phyloP scores from a whole-genome alignment of 2,329 filamentous ascomycete genomes.

The Neurospora sp. region DNA sequence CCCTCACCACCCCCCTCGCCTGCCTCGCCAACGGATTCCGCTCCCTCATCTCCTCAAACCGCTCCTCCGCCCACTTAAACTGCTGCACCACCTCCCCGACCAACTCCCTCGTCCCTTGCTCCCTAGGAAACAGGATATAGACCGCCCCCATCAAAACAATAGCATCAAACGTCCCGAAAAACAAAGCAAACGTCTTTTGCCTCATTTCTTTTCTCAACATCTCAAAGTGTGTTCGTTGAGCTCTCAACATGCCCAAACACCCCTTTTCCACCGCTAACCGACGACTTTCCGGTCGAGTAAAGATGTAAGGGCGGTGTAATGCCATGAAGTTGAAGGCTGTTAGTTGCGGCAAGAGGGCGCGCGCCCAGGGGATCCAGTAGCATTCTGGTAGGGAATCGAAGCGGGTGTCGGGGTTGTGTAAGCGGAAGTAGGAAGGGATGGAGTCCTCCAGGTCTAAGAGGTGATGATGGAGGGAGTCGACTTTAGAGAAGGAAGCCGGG shows the following conservation, averaged over 20 bases:
- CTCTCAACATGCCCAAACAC: constrained; percentile 43
- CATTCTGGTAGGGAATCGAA: constrained; percentile 45
- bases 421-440: constrained; percentile 43
- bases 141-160: constrained; percentile 51
- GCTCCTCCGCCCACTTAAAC: constrained; percentile 48
- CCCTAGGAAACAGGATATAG: constrained; percentile 46
- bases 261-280: constrained; percentile 43
- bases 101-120: constrained; percentile 22
- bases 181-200: constrained; percentile 37
- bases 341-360: constrained; percentile 37
- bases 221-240: constrained; percentile 36
- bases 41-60: constrained; percentile 45
- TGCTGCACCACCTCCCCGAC: constrained; percentile 40
- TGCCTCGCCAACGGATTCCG: constrained; percentile 44
- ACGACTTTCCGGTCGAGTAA: constrained; percentile 43
- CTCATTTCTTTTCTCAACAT: not conserved
- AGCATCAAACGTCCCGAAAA: constrained; percentile 55
- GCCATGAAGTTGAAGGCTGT: constrained; percentile 46
- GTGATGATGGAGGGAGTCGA: constrained; percentile 43
- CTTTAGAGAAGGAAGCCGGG: constrained; percentile 41
- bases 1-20: constrained; percentile 29
- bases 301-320: constrained; percentile 52
- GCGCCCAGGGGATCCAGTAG: constrained; percentile 39
- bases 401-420: constrained; percentile 44
- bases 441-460: constrained; percentile 37